A percentile compares a stretch with the other conserved stretches of the same genome.
These are phyloP conservation scores for Leccinum holopus DNA, from an alignment of 1,284 basidiomycete species.

Conservation along the genomic window DNA sequence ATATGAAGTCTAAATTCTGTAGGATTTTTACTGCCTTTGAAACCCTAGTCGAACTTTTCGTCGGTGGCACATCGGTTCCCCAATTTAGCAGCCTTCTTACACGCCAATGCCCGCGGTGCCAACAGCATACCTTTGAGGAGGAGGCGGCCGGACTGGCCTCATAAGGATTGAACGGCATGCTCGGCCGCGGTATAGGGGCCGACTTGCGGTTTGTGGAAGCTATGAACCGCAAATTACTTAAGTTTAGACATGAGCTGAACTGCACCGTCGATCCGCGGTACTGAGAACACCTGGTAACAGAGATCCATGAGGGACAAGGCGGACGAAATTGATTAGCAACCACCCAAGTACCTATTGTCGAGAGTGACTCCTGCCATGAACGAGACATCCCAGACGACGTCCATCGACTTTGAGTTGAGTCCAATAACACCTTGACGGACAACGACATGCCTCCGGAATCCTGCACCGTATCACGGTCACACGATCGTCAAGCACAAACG, in stretches of 20 bases:
- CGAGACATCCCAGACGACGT: conserved; percentile 95
- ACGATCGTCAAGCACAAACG: conserved; percentile 91
- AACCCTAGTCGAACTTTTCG: too few species aligned
- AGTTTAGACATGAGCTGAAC: conserved; percentile 83
- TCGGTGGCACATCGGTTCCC: too few species aligned
- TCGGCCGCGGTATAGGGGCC: conserved; percentile 40
- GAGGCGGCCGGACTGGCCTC: conserved; percentile 44
- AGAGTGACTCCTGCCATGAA: conserved; percentile 94
- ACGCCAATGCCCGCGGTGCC: too few species aligned
- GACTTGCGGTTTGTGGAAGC: conserved; percentile 41
- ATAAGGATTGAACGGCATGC: conserved; percentile 59
- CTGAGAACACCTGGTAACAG: conserved; percentile 69
- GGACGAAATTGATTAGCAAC: neutral
- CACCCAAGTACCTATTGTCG: conserved; percentile 64
- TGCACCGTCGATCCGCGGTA: conserved; percentile 87
- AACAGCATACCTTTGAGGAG: conserved; percentile 12
- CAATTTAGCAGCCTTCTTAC: too few species aligned
- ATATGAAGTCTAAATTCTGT: too few species aligned
- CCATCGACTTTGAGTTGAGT: conserved; percentile 82
- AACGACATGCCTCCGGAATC: conserved; percentile 95
- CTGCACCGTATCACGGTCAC: conserved; percentile 83
- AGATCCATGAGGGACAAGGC: neutral
- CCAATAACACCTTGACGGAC: conserved; percentile 90
- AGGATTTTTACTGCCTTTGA: too few species aligned
- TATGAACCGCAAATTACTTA: conserved; percentile 75